phyloP scores from a whole-genome alignment of 768 basidiomycete genomes.

The Rhodocollybia butyracea region DNA sequence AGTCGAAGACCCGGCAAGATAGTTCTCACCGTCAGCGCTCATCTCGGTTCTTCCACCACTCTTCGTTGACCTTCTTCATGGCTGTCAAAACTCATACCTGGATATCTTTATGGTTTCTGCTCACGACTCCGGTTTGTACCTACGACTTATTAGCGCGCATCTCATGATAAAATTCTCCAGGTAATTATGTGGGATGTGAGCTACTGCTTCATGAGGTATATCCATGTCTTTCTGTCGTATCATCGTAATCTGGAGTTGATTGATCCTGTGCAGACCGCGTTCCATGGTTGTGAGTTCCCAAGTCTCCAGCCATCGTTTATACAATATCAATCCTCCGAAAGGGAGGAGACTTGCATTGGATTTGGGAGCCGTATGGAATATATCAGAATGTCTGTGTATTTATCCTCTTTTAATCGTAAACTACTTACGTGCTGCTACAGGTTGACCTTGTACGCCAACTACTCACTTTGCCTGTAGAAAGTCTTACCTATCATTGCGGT shows the following conservation, averaged over 20 bases:
- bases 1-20: too few relatives aligned
- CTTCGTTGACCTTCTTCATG: too few relatives aligned
- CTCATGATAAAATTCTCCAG: neutral
- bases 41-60: too few relatives aligned
- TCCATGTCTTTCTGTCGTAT: too few relatives aligned
- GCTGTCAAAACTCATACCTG: slow-evolving; percentile 49
- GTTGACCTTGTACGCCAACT: slow-evolving; percentile 30
- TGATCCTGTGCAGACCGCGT: neutral
- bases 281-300: slow-evolving; percentile 4
- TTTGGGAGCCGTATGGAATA: slow-evolving; percentile 80
- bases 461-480: neutral
- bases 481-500: neutral
- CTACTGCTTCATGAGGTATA: slow-evolving; percentile 76
- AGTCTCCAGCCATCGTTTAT: neutral
- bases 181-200: slow-evolving; percentile 75
- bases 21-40: too few relatives aligned
- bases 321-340: slow-evolving; percentile 11
- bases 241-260: neutral
- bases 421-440: slow-evolving; percentile 10
- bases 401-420: slow-evolving; percentile 5
- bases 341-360: slow-evolving; percentile 90
- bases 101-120: slow-evolving; percentile 67
- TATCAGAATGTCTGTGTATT: slow-evolving; percentile 58
- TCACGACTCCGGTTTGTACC: slow-evolving; percentile 44
- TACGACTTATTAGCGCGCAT: neutral